Evolutionary conservation across 495 filamentous ascomycete species (phyloP).

Genomic region (Venustampulla echinocandica): DNA sequence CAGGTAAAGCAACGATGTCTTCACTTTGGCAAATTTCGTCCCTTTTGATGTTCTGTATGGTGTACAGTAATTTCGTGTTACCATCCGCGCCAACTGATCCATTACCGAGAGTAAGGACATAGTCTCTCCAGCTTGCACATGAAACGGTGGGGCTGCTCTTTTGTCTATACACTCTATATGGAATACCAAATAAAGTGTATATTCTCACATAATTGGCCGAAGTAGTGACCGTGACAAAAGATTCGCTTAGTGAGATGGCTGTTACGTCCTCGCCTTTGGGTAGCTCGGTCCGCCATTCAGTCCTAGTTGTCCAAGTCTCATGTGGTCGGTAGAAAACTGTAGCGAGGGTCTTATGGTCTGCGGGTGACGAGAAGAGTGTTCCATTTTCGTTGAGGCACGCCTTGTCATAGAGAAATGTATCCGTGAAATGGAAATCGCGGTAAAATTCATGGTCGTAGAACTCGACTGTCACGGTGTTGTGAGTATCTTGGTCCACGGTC

Average conservation of each 20-base stretch:
- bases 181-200: constrained; percentile 87
- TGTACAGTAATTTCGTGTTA: constrained; percentile 66
- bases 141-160: constrained; percentile 85
- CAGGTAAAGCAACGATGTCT: constrained; percentile 77
- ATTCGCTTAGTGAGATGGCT: constrained; percentile 86
- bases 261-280: constrained; percentile 72
- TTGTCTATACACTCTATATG: constrained; percentile 78
- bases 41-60: constrained; percentile 84
- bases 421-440: constrained; percentile 94
- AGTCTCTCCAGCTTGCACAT: constrained; percentile 88
- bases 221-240: constrained; percentile 81
- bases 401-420: constrained; percentile 90
- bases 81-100: constrained; percentile 76
- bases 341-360: constrained; percentile 57
- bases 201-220: constrained; percentile 79
- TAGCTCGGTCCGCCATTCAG: constrained; percentile 81
- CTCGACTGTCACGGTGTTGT: constrained; percentile 93
- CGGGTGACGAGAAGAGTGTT: constrained; percentile 74
- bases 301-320: constrained; percentile 87
- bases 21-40: constrained; percentile 90
- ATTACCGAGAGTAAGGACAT: constrained; percentile 88
- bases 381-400: constrained; percentile 83
- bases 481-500: constrained; percentile 92
- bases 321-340: constrained; percentile 95
- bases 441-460: constrained; percentile 92